phyloP scores from a whole-genome alignment of 225 moss, liverwort and hornwort species.

The Physcomitrellopsis africana region DNA sequence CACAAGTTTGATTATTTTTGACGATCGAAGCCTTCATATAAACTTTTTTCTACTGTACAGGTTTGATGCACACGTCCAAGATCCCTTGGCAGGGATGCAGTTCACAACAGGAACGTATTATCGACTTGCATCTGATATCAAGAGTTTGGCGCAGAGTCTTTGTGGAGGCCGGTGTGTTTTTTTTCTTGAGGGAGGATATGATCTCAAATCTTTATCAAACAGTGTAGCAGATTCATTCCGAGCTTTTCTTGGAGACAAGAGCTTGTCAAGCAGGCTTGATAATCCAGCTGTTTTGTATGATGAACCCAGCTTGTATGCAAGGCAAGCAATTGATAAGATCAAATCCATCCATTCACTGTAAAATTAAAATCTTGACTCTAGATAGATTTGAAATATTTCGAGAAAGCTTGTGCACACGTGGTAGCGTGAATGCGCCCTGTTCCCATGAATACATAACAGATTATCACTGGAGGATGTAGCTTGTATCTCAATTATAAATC shows the following conservation, averaged over 20 bases:
- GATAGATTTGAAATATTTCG: conserved; percentile 7
- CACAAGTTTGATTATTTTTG: neutral
- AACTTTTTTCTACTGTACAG: conserved; percentile 34
- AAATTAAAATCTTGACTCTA: conserved; percentile 10
- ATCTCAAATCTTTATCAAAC: conserved; percentile 80
- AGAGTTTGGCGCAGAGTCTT: conserved; percentile 75
- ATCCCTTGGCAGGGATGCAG: conserved; percentile 84
- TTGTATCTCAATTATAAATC: neutral
- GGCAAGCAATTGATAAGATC: conserved; percentile 81
- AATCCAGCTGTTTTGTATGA: conserved; percentile 90
- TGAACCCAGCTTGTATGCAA: conserved; percentile 82
- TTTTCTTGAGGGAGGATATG: conserved; percentile 96
- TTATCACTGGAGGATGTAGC: neutral
- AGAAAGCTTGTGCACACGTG: conserved; percentile 15
- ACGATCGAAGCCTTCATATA: conserved; percentile 13
- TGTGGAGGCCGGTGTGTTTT: conserved; percentile 89
- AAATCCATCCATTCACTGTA: conserved; percentile 81
- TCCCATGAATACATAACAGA: neutral
- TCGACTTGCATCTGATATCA: conserved; percentile 82
- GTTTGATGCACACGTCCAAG: conserved; percentile 87
- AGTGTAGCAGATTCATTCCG: conserved; percentile 96
- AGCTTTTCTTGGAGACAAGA: conserved; percentile 88
- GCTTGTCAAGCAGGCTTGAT: conserved; percentile 71
- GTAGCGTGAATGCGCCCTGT: conserved; percentile 10
- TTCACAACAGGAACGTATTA: conserved; percentile 96